Conservation (phyloP, 1,284 basidiomycete species). For the Mycosarcoma mackinlayi region DNA sequence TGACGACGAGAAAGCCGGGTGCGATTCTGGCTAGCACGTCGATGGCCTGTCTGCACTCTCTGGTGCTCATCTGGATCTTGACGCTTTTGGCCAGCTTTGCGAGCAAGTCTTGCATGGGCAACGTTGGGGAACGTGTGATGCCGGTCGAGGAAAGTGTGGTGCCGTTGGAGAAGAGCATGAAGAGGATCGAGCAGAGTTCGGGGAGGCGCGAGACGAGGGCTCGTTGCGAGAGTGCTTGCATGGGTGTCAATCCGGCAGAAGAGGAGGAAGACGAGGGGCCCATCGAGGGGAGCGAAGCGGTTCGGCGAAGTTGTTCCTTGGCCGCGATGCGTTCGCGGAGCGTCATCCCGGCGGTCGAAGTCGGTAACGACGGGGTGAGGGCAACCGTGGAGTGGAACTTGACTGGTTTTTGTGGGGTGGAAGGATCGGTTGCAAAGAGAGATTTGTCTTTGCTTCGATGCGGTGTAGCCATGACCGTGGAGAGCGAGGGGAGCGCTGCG, state of each 20-base stretch:
- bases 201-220: constrained; percentile 45
- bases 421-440: constrained; percentile 4
- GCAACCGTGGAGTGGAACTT: constrained; percentile 5
- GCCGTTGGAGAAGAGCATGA: constrained; percentile 56
- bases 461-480: constrained; percentile 24
- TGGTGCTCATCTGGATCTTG: constrained; percentile 46
- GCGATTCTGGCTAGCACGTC: constrained; percentile 38
- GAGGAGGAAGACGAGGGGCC: constrained; percentile 5
- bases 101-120: constrained; percentile 51
- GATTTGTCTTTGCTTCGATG: constrained; percentile 19
- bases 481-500: constrained; percentile 30
- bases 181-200: constrained; percentile 52
- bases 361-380: neutral
- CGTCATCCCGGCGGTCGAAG: constrained; percentile 17
- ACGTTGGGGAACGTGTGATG: constrained; percentile 23
- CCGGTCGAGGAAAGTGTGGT: constrained; percentile 30
- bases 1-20: constrained; percentile 52
- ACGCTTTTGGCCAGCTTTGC: constrained; percentile 32
- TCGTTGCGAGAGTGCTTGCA: constrained; percentile 39
- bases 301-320: constrained; percentile 49
- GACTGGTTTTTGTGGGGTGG: constrained; percentile 19
- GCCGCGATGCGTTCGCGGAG: constrained; percentile 52
- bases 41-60: constrained; percentile 43
- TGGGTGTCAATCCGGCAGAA: constrained; percentile 18
- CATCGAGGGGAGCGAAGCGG: constrained; percentile 24